Conservation (phyloP, 2,329 filamentous ascomycete genomes). For the Thielaviopsis musarum region DNA sequence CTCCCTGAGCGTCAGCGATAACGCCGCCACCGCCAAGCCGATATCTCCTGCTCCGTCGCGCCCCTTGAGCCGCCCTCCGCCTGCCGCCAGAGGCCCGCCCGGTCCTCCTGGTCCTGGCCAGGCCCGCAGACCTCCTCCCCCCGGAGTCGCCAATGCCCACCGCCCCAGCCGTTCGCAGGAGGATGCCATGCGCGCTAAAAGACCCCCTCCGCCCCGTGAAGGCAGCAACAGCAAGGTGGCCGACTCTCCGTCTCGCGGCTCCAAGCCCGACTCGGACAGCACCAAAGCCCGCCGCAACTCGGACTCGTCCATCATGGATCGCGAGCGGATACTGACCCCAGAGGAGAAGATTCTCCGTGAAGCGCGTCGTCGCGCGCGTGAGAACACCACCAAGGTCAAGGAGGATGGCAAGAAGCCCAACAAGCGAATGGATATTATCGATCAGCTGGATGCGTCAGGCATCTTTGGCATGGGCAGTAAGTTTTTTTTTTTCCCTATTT, state of each 20-base stretch:
- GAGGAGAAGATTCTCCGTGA: conserved; percentile 38
- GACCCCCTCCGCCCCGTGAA: conserved; percentile 35
- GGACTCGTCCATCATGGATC: conserved; percentile 55
- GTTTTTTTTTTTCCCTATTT: conserved; percentile 21
- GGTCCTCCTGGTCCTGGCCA: conserved; percentile 10
- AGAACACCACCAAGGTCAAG: conserved; percentile 23
- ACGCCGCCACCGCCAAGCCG: conserved; percentile 41
- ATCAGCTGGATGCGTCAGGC: conserved; percentile 89
- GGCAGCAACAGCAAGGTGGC: conserved; percentile 49
- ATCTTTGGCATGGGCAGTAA: conserved; percentile 84
- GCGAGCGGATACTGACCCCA: conserved; percentile 41
- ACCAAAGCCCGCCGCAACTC: conserved; percentile 54
- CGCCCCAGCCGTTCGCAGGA: conserved; percentile 40
- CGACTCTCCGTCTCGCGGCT: conserved; percentile 39
- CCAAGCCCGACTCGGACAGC: conserved; percentile 22
- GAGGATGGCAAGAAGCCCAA: conserved; percentile 31
- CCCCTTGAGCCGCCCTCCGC: conserved; percentile 12
- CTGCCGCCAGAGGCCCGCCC: neutral
- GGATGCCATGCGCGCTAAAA: conserved; percentile 23
- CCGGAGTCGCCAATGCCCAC: conserved; percentile 49
- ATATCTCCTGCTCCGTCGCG: conserved; percentile 17
- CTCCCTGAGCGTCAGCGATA: conserved; percentile 41
- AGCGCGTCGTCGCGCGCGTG: conserved; percentile 33
- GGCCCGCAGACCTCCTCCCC: conserved; percentile 28
- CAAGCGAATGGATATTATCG: conserved; percentile 67